Conservation (phyloP, 805 yeast genomes). For the Priceomyces melissophilus region DNA sequence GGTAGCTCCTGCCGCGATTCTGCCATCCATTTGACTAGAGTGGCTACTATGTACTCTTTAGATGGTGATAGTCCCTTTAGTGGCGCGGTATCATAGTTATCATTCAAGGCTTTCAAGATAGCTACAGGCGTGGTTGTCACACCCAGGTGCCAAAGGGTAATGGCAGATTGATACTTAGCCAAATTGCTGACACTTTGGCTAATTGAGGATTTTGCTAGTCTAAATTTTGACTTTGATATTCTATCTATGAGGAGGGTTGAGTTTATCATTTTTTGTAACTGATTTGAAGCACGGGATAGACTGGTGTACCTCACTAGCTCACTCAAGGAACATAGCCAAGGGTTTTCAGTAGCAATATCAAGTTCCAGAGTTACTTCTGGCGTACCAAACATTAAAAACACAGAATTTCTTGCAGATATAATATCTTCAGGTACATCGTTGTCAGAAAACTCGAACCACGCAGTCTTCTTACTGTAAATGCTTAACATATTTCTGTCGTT, state of each 20-base stretch:
- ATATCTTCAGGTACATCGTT: conserved; percentile 40
- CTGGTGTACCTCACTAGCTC: conserved; percentile 45
- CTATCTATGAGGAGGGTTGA: conserved; percentile 45
- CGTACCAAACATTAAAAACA: conserved; percentile 28
- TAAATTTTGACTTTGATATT: conserved; percentile 22
- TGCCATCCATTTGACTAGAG: conserved; percentile 67
- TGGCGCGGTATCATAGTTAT: conserved; percentile 12
- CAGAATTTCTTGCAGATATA: conserved; percentile 38
- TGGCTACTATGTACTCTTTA: conserved; percentile 26
- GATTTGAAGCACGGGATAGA: conserved; percentile 31
- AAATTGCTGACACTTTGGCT: conserved; percentile 12
- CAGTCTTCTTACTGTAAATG: conserved; percentile 12
- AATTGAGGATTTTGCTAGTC: conserved; percentile 7
- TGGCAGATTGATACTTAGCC: conserved; percentile 50
- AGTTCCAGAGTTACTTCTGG: background rate
- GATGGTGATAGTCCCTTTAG: conserved; percentile 17
- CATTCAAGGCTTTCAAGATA: conserved; percentile 37
- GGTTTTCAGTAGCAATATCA: conserved; percentile 2
- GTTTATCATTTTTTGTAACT: conserved; percentile 50
- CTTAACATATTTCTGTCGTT: conserved; percentile 8
- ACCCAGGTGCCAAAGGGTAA: conserved; percentile 62
- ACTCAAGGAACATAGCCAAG: conserved; percentile 22
- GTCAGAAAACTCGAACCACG: conserved; percentile 39
- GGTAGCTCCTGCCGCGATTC: conserved; percentile 69
- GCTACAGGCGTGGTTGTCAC: conserved; percentile 55